Base-by-base conservation (phyloP, 2,329 filamentous ascomycete species). In the Claviceps sp. region DNA sequence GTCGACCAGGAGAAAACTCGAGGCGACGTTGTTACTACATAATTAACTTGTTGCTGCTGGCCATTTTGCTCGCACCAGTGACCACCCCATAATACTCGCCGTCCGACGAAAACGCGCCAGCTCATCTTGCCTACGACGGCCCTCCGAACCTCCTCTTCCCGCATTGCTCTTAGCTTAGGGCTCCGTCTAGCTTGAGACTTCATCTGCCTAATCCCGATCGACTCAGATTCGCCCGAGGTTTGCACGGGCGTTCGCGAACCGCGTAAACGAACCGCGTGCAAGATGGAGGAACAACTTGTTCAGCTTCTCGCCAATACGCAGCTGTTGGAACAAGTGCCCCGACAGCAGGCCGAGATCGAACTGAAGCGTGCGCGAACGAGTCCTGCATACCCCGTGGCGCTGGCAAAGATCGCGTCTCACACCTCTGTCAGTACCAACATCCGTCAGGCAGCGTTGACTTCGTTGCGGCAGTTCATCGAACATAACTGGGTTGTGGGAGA, bases 201-300 rank as follows among this genome's bases (percentile, higher is more conserved):
- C 7, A 4, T 48, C 22, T 40, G 6, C 14, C 36, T 38, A 48
- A 18, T 24, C 4, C 14, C 18, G n/a, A 20, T 38, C 22, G 26
- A 16, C 22, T 16, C 14, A 22, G 24, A 5, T 44, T 22, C 42
- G 42, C 6, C 20, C 11, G 24, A 22, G 18, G 13, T 38, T 38
- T 26, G 30, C 30, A 22, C 20, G 20, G 20, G 20, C 24, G 24
- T 26, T 6, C 5, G 18, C 20, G 7, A 6, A n/a, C 49, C 18
- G 48, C 51, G 34, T 36, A 53, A 30, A 53, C 51, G 47, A 53
- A 30, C 37, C 34, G 37, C 26, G 30, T 34, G 56, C 62, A 63
- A 56, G 62, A 95, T 95, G 89, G 90, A 95, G 78, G 85, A 94
- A 72, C 84, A 95, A 75, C 81, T 98, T 68, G 83, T 93, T 61